A percentile compares a stretch with the other conserved stretches of the same genome.
These are phyloP conservation scores for Gymnopilus dilepis DNA, from an alignment of 768 basidiomycete species.

Conservation along the genomic window DNA sequence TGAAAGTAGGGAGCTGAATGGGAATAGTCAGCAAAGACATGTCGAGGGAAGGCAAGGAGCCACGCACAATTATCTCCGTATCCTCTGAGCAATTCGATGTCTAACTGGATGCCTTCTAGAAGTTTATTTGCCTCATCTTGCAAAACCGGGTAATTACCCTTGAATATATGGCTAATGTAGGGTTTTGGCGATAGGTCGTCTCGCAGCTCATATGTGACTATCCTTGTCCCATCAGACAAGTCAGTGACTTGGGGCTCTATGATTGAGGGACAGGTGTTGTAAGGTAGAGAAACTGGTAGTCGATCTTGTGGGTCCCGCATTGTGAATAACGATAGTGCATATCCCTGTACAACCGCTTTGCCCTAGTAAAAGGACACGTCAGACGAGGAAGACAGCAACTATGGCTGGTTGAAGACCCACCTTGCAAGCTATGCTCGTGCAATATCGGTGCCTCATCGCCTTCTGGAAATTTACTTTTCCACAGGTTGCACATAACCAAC, in stretches of 20 bases:
- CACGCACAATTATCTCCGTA: constrained; percentile 33
- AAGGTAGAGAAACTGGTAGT: constrained; percentile 36
- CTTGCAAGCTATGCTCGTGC: constrained; percentile 45
- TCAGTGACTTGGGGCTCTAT: constrained; percentile 18
- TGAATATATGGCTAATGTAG: constrained; percentile 50
- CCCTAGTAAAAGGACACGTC: neutral
- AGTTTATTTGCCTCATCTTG: constrained; percentile 45
- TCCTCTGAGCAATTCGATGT: constrained; percentile 35
- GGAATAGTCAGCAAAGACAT: neutral
- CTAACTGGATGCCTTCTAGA: constrained; percentile 44
- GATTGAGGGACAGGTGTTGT: constrained; percentile 31
- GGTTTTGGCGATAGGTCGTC: constrained; percentile 2
- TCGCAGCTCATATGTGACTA: constrained; percentile 36
- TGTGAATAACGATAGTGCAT: constrained; percentile 31
- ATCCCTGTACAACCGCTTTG: constrained; percentile 22
- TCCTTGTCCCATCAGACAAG: constrained; percentile 40
- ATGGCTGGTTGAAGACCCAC: constrained; percentile 28
- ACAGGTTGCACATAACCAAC: constrained; percentile 55
- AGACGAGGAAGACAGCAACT: neutral
- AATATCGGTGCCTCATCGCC: constrained; percentile 52
- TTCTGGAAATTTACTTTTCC: constrained; percentile 54
- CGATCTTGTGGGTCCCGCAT: constrained; percentile 43
- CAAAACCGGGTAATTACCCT: constrained; percentile 46
- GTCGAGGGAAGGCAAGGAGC: neutral
- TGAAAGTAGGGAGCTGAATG: constrained; percentile 38